A percentile compares a stretch with the other conserved stretches of the same genome.
phyloP scores from a whole-genome alignment of 1,284 basidiomycete genomes.

The Volvariella volvacea region DNA sequence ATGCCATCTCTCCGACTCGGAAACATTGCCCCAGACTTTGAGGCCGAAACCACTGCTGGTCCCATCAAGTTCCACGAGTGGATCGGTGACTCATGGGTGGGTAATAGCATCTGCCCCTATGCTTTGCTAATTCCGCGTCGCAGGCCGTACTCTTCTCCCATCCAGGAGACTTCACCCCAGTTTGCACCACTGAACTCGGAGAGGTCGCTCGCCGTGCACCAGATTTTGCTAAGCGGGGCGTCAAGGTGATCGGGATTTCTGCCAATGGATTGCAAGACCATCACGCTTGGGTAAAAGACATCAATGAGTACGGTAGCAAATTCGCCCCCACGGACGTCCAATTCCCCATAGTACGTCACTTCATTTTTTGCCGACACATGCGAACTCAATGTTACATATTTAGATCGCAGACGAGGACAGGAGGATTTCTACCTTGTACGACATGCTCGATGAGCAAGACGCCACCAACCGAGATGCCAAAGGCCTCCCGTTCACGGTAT shows the following conservation, averaged over 20 bases:
- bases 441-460: slow-evolving; percentile 96
- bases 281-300: slow-evolving; percentile 88
- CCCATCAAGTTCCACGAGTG: slow-evolving; percentile 88
- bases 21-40: slow-evolving; percentile 75
- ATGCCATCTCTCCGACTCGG: slow-evolving; percentile 62
- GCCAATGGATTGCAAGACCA: slow-evolving; percentile 89
- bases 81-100: slow-evolving; percentile 85
- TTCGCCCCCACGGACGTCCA: slow-evolving; percentile 66
- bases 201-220: slow-evolving; percentile 84
- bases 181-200: slow-evolving; percentile 96
- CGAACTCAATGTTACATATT: background rate
- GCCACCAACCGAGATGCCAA: slow-evolving; percentile 92
- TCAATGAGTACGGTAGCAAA: slow-evolving; percentile 73
- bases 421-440: slow-evolving; percentile 80
- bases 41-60: slow-evolving; percentile 77
- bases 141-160: slow-evolving; percentile 88
- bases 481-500: slow-evolving; percentile 79
- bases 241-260: slow-evolving; percentile 93
- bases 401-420: slow-evolving; percentile 91
- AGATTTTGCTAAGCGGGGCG: slow-evolving; percentile 83
- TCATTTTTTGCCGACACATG: slow-evolving; percentile 1
- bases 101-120: slow-evolving; percentile 11
- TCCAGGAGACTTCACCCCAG: slow-evolving; percentile 81
- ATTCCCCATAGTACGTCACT: slow-evolving; percentile 90
- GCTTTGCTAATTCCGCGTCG: slow-evolving; percentile 11